A percentile compares a stretch with the other conserved stretches of the same genome.
Conservation (phyloP, 441 rosid species). For the Erodium moschatum region DNA sequence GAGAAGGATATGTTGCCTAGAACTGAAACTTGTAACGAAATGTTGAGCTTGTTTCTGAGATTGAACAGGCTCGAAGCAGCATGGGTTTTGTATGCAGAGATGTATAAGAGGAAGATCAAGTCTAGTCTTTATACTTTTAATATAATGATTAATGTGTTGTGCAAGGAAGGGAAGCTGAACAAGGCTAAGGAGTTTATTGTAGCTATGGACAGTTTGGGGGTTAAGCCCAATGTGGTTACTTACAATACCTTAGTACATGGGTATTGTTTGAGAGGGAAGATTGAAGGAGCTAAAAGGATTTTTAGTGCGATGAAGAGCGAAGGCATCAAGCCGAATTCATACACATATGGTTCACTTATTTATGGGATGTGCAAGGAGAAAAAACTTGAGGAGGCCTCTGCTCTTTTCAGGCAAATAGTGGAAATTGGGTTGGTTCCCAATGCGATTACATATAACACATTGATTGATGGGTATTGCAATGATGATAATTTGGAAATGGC, state of each 20-base stretch:
- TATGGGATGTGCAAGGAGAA: constrained; percentile 72
- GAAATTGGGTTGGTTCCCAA: constrained; percentile 52
- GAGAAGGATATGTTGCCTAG: constrained; percentile 53
- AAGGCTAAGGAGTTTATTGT: constrained; percentile 59
- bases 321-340: constrained; percentile 58
- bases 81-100: constrained; percentile 83
- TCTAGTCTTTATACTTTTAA: constrained; percentile 65
- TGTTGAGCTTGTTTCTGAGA: constrained; percentile 53
- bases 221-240: constrained; percentile 58
- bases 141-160: constrained; percentile 76
- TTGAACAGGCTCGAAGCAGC: constrained; percentile 46
- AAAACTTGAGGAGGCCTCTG: constrained; percentile 51
- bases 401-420: constrained; percentile 48
- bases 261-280: constrained; percentile 52
- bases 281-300: constrained; percentile 58
- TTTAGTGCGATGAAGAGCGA: constrained; percentile 47
- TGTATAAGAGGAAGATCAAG: constrained; percentile 70
- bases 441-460: constrained; percentile 64
- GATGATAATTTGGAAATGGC: constrained; percentile 57
- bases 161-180: constrained; percentile 86
- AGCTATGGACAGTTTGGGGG: constrained; percentile 60
- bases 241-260: constrained; percentile 76
- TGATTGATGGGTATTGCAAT: constrained; percentile 69
- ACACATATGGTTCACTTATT: constrained; percentile 60
- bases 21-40: constrained; percentile 55